Evolutionary conservation across 73 alveolate genomes (phyloP).

Genomic region (Paramecium sonneborni): DNA sequence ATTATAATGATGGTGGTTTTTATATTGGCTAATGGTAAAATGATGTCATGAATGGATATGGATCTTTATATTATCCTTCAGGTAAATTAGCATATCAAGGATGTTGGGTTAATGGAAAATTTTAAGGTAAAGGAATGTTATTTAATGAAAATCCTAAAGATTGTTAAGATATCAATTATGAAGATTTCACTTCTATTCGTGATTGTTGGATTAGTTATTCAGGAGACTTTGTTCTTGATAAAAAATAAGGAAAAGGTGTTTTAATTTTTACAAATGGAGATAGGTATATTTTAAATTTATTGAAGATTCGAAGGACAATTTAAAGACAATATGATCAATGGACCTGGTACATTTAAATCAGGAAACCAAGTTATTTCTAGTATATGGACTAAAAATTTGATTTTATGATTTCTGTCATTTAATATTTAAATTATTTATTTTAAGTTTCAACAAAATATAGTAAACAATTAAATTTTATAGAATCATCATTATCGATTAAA

Average conservation of each 20-base stretch:
- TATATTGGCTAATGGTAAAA: slow-evolving; percentile 50
- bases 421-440: too few relatives aligned
- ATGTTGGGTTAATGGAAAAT: slow-evolving; percentile 3
- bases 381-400: neutral
- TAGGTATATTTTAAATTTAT: neutral
- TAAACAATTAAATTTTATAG: neutral
- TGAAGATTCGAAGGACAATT: slow-evolving; percentile 27
- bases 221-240: slow-evolving; percentile 21
- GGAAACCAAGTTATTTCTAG: neutral
- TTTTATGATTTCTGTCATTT: neutral
- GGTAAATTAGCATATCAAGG: slow-evolving; percentile 50
- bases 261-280: slow-evolving; percentile 40
- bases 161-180: neutral
- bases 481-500: neutral
- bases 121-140: slow-evolving; percentile 43
- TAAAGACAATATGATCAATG: slow-evolving; percentile 12
- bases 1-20: slow-evolving; percentile 31
- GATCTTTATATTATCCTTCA: slow-evolving; percentile 45
- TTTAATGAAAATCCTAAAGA: slow-evolving; percentile 41
- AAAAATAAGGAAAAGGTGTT: slow-evolving; percentile 44
- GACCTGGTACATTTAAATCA: slow-evolving; percentile 30
- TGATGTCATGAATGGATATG: slow-evolving; percentile 33
- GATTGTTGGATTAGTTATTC: slow-evolving; percentile 23
- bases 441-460: too few relatives aligned
- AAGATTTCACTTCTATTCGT: neutral